Percentiles rank a stretch among this genome's conserved stretches.
phyloP scores from a whole-genome alignment of 139 green algal species.

The Chlorella vulgaris region DNA sequence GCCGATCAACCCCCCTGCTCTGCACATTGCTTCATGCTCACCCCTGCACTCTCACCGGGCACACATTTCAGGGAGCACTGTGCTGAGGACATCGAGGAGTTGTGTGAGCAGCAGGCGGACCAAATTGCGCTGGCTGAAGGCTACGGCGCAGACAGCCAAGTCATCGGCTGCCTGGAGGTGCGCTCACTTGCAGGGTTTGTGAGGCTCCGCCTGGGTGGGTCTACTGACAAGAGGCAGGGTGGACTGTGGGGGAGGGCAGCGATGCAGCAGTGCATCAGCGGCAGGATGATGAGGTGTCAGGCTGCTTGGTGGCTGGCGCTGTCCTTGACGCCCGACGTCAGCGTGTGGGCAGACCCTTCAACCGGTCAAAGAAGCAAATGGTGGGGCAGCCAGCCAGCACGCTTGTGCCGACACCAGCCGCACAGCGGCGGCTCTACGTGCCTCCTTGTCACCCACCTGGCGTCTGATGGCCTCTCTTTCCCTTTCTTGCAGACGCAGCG shows the following conservation, averaged over 20 bases:
- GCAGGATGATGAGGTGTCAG: no score
- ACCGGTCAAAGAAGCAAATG: no score
- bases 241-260: not conserved
- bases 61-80: conserved; percentile 24
- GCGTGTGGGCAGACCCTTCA: no score
- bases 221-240: not conserved
- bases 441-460: not conserved
- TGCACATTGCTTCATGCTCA: not conserved
- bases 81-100: conserved; percentile 56
- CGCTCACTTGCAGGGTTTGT: not conserved
- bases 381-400: no score
- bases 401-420: not conserved
- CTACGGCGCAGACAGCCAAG: conserved; percentile 28
- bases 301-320: no score
- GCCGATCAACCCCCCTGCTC: not conserved
- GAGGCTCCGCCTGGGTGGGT: not conserved
- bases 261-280: no score
- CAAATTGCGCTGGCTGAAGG: conserved; percentile 25
- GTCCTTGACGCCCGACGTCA: no score
- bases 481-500: conserved; percentile 15
- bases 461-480: no score
- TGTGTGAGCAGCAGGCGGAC: conserved; percentile 54
- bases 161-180: conserved; percentile 52
- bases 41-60: not conserved
- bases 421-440: not conserved